Percentiles rank a stretch among this genome's conserved stretches.
Evolutionary conservation across 129 eudicot genomes (phyloP).

Genomic region (Kitagawia praeruptora): DNA sequence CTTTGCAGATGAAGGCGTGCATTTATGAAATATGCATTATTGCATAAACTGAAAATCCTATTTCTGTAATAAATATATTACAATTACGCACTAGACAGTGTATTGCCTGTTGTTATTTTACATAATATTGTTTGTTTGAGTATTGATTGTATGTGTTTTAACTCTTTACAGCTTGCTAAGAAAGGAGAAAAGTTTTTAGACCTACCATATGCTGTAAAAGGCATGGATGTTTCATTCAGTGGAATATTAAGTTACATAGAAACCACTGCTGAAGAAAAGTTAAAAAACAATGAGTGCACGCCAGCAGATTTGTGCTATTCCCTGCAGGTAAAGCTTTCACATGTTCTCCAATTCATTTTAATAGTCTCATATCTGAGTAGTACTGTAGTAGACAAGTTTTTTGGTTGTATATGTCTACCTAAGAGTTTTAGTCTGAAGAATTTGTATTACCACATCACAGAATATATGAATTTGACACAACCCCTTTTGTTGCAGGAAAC

Average conservation of each 20-base stretch:
- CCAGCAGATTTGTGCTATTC: conserved; percentile 98
- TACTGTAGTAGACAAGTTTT: background rate
- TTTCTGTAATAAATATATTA: background rate
- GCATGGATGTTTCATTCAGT: conserved; percentile 97
- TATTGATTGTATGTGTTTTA: background rate
- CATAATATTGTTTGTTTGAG: background rate
- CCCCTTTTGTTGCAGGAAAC: conserved; percentile 51
- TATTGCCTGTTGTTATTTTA: background rate
- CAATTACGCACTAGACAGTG: background rate
- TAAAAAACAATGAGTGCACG: conserved; percentile 75
- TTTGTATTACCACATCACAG: background rate
- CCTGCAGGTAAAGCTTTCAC: conserved; percentile 48
- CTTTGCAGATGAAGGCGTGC: background rate
- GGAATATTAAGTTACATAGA: conserved; percentile 92
- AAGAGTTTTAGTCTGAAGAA: background rate
- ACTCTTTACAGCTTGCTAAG: conserved; percentile 68
- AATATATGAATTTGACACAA: background rate
- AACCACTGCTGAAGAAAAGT: conserved; percentile 80
- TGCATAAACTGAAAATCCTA: background rate
- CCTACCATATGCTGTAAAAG: conserved; percentile 85
- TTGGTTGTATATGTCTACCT: background rate
- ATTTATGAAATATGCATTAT: background rate
- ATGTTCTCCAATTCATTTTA: background rate
- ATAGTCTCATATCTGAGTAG: no score
- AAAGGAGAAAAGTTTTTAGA: conserved; percentile 87